Percentiles rank a stretch among this genome's conserved stretches.
phyloP scores from a whole-genome alignment of 306 rosid genomes.

The Gastrolobium villosum region DNA sequence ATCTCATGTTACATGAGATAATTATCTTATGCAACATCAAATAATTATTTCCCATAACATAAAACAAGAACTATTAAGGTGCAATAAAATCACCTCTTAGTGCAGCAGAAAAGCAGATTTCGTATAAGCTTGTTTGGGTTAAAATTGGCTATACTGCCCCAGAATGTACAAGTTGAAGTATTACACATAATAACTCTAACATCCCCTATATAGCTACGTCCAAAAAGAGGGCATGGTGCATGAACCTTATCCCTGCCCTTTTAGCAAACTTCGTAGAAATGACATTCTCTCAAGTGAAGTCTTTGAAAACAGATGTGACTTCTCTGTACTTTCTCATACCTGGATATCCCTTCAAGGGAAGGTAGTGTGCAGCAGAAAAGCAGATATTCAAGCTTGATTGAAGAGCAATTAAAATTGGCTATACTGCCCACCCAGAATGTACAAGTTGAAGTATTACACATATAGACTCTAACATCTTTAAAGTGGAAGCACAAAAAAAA shows the following conservation, averaged over 20 bases:
- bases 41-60: too few relatives aligned
- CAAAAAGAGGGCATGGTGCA: constrained; percentile 1
- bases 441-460: too few relatives aligned
- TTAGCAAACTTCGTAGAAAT: constrained; percentile 17
- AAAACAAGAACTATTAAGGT: background rate
- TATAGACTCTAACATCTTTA: too few relatives aligned
- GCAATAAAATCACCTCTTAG: background rate
- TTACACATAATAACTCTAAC: background rate
- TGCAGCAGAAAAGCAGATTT: background rate
- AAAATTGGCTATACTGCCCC: background rate
- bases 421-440: too few relatives aligned
- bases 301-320: constrained; percentile 19
- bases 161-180: background rate
- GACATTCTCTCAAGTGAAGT: background rate
- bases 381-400: too few relatives aligned
- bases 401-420: too few relatives aligned
- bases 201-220: background rate
- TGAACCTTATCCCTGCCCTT: background rate
- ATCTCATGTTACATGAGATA: too few relatives aligned
- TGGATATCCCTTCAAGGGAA: background rate
- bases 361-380: too few relatives aligned
- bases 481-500: too few relatives aligned
- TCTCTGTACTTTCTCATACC: constrained; percentile 18
- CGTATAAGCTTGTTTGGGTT: background rate
- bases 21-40: too few relatives aligned